Evolutionary conservation across 768 basidiomycete species (phyloP).

Genomic region (Lanmaoa rubissima): DNA sequence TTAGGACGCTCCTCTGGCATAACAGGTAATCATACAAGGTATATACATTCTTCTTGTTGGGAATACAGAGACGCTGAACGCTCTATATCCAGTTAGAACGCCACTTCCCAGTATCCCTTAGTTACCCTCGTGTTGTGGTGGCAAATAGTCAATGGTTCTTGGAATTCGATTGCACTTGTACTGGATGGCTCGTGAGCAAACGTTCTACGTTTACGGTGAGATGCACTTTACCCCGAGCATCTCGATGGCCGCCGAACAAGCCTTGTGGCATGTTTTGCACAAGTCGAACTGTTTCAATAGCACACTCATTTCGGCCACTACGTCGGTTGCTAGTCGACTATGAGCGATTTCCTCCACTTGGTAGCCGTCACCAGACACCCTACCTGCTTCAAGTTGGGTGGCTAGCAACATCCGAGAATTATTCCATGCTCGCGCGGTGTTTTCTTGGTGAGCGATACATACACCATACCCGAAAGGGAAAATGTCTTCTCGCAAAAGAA

Average conservation of each 20-base stretch:
- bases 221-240: conserved; percentile 58
- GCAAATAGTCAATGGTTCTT: conserved; percentile 48
- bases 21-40: conserved; percentile 52
- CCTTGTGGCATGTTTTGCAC: conserved; percentile 58
- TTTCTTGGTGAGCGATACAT: conserved; percentile 51
- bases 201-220: not conserved
- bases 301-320: conserved; percentile 64
- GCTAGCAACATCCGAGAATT: conserved; percentile 44
- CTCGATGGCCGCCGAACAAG: conserved; percentile 59
- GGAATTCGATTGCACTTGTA: conserved; percentile 63
- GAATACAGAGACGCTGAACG: not conserved
- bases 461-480: conserved; percentile 73
- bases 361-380: not conserved
- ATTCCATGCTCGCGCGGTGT: conserved; percentile 51
- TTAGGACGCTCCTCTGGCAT: conserved; percentile 89
- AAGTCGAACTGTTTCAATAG: conserved; percentile 43
- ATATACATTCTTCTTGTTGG: not conserved
- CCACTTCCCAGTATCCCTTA: conserved; percentile 3
- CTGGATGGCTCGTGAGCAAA: conserved; percentile 32
- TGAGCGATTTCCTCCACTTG: conserved; percentile 6
- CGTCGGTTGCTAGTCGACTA: conserved; percentile 51
- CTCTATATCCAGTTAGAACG: conserved; percentile 3
- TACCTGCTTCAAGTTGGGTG: conserved; percentile 54
- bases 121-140: conserved; percentile 25
- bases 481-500: conserved; percentile 57